Evolutionary conservation across 1,284 basidiomycete genomes (phyloP).

Genomic region (Porogramme epimiltina): DNA sequence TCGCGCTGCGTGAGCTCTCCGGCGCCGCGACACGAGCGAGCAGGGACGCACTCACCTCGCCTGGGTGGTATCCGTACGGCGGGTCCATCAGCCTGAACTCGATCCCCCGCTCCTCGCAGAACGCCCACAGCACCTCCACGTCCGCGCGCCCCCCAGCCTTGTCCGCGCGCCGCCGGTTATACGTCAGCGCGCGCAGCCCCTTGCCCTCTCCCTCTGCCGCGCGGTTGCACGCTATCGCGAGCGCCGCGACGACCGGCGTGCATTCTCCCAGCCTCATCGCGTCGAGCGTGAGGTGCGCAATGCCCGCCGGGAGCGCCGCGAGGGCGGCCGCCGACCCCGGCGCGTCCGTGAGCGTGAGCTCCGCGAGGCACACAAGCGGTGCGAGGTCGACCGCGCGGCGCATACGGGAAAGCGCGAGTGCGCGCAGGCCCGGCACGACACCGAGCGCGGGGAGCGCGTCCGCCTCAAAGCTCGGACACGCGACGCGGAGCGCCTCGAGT

Average conservation of each 20-base stretch:
- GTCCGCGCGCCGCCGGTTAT: constrained; percentile 1
- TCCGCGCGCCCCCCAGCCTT: neutral
- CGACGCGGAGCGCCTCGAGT: constrained; percentile 5
- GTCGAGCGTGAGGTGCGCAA: constrained; percentile 6
- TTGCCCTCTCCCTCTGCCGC: neutral
- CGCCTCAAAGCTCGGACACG: neutral
- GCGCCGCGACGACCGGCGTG: neutral
- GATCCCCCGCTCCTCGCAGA: constrained; percentile 3
- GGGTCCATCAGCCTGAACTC: constrained; percentile 11
- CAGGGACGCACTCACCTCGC: constrained; percentile 11
- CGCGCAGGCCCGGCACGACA: constrained; percentile 2
- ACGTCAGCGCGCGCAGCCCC: constrained; percentile 9
- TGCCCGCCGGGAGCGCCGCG: constrained; percentile 1
- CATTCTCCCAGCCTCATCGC: neutral
- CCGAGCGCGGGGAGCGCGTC: neutral
- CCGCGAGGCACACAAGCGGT: neutral
- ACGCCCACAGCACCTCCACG: constrained; percentile 5
- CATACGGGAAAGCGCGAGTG: neutral
- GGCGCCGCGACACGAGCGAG: fast-evolving
- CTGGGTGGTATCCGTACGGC: constrained; percentile 10
- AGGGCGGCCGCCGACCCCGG: neutral
- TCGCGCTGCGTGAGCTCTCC: neutral
- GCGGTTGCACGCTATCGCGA: constrained; percentile 1
- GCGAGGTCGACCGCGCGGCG: constrained; percentile 1
- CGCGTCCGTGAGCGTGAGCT: neutral